Conservation (phyloP, 2,329 filamentous ascomycete genomes). For the Keithomyces neogunnii region DNA sequence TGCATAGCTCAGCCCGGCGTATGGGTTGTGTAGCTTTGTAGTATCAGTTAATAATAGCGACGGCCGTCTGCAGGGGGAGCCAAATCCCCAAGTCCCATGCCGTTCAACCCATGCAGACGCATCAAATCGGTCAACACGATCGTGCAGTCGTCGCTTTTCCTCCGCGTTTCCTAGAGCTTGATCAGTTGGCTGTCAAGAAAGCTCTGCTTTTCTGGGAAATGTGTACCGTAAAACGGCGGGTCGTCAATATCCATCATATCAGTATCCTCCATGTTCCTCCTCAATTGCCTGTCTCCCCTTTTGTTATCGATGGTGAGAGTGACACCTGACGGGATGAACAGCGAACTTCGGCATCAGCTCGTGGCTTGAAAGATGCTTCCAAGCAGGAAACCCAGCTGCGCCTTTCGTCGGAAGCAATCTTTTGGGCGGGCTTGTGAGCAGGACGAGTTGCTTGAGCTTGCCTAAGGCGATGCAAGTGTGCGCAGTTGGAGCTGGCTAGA, state of each 20-base stretch:
- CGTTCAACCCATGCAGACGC: conserved; percentile 32
- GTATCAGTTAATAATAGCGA: conserved; percentile 4
- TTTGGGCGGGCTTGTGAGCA: too few relatives aligned
- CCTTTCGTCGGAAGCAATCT: too few relatives aligned
- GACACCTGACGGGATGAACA: too few relatives aligned
- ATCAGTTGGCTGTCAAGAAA: not conserved
- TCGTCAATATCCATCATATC: conserved; percentile 34
- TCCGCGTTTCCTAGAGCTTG: conserved; percentile 43
- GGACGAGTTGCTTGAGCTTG: too few relatives aligned
- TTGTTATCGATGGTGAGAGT: too few relatives aligned
- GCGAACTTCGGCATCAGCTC: too few relatives aligned
- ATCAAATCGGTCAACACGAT: conserved; percentile 43
- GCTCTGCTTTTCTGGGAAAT: not conserved
- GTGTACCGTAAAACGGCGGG: conserved; percentile 49
- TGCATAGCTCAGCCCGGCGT: conserved; percentile 43
- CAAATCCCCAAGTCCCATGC: conserved; percentile 2
- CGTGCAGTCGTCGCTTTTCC: conserved; percentile 36
- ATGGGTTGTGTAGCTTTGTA: conserved; percentile 46
- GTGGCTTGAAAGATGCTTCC: too few relatives aligned
- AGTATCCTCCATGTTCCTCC: too few relatives aligned
- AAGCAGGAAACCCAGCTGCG: too few relatives aligned
- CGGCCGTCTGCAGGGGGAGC: conserved; percentile 1
- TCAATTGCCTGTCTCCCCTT: too few relatives aligned
- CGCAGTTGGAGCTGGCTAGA: too few relatives aligned
- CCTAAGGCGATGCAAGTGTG: too few relatives aligned